phyloP scores from a whole-genome alignment of 2,329 filamentous ascomycete species.

The Diaporthe australafricana region DNA sequence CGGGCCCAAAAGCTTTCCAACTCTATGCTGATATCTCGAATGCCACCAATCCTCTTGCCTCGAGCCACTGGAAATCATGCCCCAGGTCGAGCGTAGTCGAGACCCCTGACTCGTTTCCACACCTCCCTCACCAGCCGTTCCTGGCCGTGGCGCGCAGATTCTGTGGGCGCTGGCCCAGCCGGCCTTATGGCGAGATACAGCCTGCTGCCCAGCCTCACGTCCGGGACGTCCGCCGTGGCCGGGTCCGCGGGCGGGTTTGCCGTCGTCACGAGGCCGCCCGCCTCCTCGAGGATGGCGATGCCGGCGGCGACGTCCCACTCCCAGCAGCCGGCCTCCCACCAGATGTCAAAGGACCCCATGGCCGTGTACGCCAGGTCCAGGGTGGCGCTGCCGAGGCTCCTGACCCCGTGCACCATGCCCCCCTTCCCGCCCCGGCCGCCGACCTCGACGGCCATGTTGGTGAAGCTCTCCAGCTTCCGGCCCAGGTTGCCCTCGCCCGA shows the following conservation, averaged over 20 bases:
- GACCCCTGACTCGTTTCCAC: constrained; percentile 74
- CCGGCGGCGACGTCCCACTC: constrained; percentile 86
- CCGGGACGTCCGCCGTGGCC: constrained; percentile 66
- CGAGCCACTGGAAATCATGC: constrained; percentile 47
- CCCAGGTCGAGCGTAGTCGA: constrained; percentile 77
- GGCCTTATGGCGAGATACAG: constrained; percentile 79
- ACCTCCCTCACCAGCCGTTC: constrained; percentile 78
- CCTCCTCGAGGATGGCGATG: constrained; percentile 78
- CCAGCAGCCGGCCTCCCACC: constrained; percentile 87
- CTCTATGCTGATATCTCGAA: constrained; percentile 5
- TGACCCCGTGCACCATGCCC: constrained; percentile 82
- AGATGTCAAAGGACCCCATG: constrained; percentile 81
- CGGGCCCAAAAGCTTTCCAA: constrained; percentile 27
- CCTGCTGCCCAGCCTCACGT: constrained; percentile 73
- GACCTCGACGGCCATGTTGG: constrained; percentile 79
- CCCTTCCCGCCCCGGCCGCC: constrained; percentile 73
- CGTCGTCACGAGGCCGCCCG: constrained; percentile 79
- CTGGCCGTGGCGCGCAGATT: constrained; percentile 75
- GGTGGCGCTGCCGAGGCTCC: constrained; percentile 79
- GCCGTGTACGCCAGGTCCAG: constrained; percentile 81
- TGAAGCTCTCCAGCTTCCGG: constrained; percentile 79
- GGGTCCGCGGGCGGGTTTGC: constrained; percentile 75
- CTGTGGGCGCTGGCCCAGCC: constrained; percentile 69
- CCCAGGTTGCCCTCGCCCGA: constrained; percentile 73
- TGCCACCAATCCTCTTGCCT: not conserved